A percentile compares a stretch with the other conserved stretches of the same genome.
Conservation (phyloP, 352 stramenopile species). For the Phytophthora podocarpi region DNA sequence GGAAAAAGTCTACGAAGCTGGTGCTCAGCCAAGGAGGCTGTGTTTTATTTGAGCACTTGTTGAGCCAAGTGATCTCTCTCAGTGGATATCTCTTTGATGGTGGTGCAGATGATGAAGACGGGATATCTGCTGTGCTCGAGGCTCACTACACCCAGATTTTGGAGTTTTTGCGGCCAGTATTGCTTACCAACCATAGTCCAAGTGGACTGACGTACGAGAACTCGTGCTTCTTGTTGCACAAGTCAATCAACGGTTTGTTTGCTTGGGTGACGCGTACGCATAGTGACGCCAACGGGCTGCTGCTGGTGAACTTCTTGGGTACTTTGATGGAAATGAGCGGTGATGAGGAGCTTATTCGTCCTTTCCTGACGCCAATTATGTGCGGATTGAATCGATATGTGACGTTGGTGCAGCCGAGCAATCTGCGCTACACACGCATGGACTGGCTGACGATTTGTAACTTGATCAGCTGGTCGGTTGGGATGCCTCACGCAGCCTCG, state of each 20-base stretch:
- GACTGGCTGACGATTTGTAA: constrained; percentile 71
- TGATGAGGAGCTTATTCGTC: constrained; percentile 62
- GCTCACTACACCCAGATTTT: constrained; percentile 58
- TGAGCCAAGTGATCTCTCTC: constrained; percentile 47
- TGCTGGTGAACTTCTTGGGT: constrained; percentile 52
- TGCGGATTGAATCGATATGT: constrained; percentile 53
- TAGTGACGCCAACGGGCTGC: constrained; percentile 34
- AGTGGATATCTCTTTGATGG: constrained; percentile 42
- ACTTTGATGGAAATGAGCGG: constrained; percentile 64
- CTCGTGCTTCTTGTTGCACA: constrained; percentile 62
- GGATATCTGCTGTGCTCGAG: constrained; percentile 49
- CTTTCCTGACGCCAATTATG: constrained; percentile 70
- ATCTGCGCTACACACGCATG: constrained; percentile 44
- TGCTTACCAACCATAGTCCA: constrained; percentile 39
- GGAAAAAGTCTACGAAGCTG: constrained; percentile 28
- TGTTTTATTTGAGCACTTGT: constrained; percentile 71
- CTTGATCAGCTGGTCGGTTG: constrained; percentile 64
- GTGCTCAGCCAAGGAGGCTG: constrained; percentile 59
- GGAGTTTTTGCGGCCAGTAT: constrained; percentile 46
- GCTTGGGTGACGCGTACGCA: constrained; percentile 47
- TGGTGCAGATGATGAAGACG: constrained; percentile 46
- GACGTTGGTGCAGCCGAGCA: constrained; percentile 29
- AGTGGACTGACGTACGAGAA: constrained; percentile 69
- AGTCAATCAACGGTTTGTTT: constrained; percentile 65
- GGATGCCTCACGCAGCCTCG: constrained; percentile 43